phyloP scores from a whole-genome alignment of 208 protist genomes.

The Leishmania lainsoni region DNA sequence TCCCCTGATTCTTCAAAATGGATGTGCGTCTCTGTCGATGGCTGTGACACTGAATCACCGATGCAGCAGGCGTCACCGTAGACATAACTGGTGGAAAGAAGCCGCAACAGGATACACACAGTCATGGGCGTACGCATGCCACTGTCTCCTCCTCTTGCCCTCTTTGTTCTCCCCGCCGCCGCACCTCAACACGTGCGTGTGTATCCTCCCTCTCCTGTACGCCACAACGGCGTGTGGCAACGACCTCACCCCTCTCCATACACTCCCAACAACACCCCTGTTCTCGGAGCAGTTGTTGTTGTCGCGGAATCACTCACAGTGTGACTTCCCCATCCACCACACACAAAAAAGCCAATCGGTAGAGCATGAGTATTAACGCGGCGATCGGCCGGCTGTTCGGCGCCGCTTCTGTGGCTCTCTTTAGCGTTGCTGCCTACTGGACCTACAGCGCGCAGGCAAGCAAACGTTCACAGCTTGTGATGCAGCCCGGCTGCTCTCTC shows the following conservation, averaged over 20 bases:
- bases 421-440: slow-evolving; percentile 22
- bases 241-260: background rate
- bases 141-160: background rate
- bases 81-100: background rate
- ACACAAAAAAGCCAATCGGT: background rate
- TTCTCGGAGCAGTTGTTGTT: background rate
- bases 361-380: slow-evolving; percentile 22
- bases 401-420: slow-evolving; percentile 27
- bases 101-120: background rate
- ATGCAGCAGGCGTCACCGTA: background rate
- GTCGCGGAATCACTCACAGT: background rate
- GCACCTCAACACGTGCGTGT: background rate
- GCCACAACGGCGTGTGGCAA: background rate
- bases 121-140: background rate
- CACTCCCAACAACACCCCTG: background rate
- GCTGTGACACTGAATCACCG: background rate
- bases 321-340: background rate
- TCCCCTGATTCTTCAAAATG: background rate
- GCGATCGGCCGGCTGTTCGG: slow-evolving; percentile 23
- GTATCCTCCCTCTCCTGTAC: background rate
- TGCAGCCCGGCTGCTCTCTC: slow-evolving; percentile 12
- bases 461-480: slow-evolving; percentile 21
- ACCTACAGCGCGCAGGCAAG: slow-evolving; percentile 12
- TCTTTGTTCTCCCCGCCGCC: background rate
- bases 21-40: background rate